Evolutionary conservation across 2,329 filamentous ascomycete genomes (phyloP).

Genomic region (Beauveria sp.): DNA sequence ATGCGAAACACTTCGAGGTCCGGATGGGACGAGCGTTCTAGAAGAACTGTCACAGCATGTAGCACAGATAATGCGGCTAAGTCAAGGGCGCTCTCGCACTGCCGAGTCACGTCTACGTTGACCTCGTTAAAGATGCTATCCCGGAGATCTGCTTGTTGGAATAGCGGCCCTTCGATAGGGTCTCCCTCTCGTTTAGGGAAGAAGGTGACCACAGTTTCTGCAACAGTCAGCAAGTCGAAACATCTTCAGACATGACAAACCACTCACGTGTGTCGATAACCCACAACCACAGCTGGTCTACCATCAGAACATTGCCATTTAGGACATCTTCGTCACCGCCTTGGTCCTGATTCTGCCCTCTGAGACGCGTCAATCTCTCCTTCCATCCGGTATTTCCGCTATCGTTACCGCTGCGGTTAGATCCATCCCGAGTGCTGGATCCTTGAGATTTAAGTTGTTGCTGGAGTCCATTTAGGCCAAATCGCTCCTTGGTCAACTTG

Average conservation of each 20-base stretch:
- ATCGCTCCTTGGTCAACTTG: slow-evolving; percentile 50
- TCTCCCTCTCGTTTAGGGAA: slow-evolving; percentile 49
- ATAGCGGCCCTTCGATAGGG: slow-evolving; percentile 46
- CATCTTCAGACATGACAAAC: accelerated
- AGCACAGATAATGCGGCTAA: slow-evolving; percentile 54
- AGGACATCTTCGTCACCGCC: slow-evolving; percentile 28
- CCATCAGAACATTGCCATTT: slow-evolving; percentile 56
- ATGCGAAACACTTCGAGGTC: slow-evolving; percentile 58
- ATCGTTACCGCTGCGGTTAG: slow-evolving; percentile 20
- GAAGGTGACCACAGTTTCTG: slow-evolving; percentile 45
- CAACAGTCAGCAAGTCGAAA: not conserved
- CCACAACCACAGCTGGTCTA: slow-evolving; percentile 60
- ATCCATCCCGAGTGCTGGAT: slow-evolving; percentile 22
- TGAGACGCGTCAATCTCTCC: slow-evolving; percentile 16
- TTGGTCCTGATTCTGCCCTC: slow-evolving; percentile 14
- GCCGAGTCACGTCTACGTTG: slow-evolving; percentile 55
- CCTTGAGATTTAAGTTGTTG: slow-evolving; percentile 21
- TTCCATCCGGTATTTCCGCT: slow-evolving; percentile 23
- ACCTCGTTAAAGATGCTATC: slow-evolving; percentile 60
- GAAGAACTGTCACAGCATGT: slow-evolving; percentile 54
- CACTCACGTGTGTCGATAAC: slow-evolving; percentile 44
- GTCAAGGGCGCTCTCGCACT: slow-evolving; percentile 54
- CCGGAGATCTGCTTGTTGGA: slow-evolving; percentile 53
- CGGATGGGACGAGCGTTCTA: slow-evolving; percentile 51
- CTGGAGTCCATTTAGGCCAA: slow-evolving; percentile 16